Conservation (phyloP, 495 filamentous ascomycete genomes). For the Penicillium mononematosum region DNA sequence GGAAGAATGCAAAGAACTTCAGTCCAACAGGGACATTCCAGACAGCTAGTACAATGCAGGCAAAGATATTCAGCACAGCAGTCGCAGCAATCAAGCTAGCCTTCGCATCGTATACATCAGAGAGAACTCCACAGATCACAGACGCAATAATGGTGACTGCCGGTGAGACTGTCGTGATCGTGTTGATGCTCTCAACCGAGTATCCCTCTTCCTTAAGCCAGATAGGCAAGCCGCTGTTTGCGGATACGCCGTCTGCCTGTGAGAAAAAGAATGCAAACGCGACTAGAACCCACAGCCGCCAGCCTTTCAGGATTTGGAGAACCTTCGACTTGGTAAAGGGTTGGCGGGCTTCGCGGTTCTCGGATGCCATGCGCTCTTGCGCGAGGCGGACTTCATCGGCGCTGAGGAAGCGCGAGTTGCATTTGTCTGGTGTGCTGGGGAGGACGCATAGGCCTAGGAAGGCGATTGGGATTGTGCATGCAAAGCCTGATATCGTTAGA, state of each 20-base stretch:
- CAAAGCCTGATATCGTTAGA: slow-evolving; percentile 27
- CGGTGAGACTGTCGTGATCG: slow-evolving; percentile 41
- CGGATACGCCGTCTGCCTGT: slow-evolving; percentile 29
- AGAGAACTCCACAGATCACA: slow-evolving; percentile 40
- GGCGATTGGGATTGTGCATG: slow-evolving; percentile 29
- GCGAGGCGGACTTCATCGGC: slow-evolving; percentile 36
- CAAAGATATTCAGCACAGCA: slow-evolving; percentile 36
- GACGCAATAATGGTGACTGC: slow-evolving; percentile 44
- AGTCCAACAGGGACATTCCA: slow-evolving; percentile 49
- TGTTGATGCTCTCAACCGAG: slow-evolving; percentile 42
- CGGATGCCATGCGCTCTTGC: slow-evolving; percentile 32
- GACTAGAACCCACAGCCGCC: slow-evolving; percentile 29
- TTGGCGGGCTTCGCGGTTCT: slow-evolving; percentile 32
- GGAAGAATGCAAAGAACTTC: slow-evolving; percentile 49
- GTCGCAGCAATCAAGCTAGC: slow-evolving; percentile 40
- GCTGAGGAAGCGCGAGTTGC: slow-evolving; percentile 36
- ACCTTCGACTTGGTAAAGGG: slow-evolving; percentile 25
- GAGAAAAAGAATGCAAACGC: slow-evolving; percentile 39
- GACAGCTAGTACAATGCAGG: slow-evolving; percentile 42
- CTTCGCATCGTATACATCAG: slow-evolving; percentile 42
- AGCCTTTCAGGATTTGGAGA: slow-evolving; percentile 25
- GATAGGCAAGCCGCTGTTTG: slow-evolving; percentile 33
- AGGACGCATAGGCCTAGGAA: slow-evolving; percentile 34
- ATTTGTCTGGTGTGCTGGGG: slow-evolving; percentile 40
- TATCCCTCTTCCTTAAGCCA: slow-evolving; percentile 45